Percentiles rank a stretch among this genome's conserved stretches.
Conservation (phyloP, 78 protist genomes). For the Monocercomonoides exilis region DNA sequence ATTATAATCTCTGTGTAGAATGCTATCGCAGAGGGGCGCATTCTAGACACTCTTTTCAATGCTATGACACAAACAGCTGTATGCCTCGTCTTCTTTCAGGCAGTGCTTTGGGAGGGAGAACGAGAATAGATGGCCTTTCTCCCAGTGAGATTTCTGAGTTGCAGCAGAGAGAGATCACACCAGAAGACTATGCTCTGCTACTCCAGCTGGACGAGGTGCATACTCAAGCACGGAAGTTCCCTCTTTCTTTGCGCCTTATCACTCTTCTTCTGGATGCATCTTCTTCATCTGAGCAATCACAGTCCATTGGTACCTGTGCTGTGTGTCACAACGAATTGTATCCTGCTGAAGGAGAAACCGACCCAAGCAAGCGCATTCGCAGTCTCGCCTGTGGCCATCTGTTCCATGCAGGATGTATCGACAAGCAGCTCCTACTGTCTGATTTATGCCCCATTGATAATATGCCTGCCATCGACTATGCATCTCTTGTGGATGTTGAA, state of each 20-base stretch:
- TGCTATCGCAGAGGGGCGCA: background rate
- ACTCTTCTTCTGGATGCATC: background rate
- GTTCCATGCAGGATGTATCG: background rate
- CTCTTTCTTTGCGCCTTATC: background rate
- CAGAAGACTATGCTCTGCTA: background rate
- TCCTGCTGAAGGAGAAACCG: too few species aligned
- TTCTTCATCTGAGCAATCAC: background rate
- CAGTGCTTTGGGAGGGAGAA: too few species aligned
- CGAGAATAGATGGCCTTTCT: too few species aligned
- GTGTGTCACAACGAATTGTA: too few species aligned
- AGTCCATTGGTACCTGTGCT: background rate
- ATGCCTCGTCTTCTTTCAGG: background rate
- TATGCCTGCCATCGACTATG: background rate
- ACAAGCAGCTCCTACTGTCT: background rate
- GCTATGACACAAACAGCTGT: background rate
- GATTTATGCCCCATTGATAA: background rate
- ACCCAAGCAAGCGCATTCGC: background rate
- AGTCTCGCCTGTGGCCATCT: background rate
- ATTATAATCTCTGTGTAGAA: background rate
- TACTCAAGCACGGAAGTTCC: background rate
- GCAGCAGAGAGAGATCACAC: background rate
- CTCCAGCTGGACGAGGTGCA: background rate
- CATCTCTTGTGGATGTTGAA: background rate
- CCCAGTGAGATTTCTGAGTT: background rate
- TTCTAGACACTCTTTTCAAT: background rate